Conservation (phyloP, 345 rosid genomes). For the Sonneratia alba region DNA sequence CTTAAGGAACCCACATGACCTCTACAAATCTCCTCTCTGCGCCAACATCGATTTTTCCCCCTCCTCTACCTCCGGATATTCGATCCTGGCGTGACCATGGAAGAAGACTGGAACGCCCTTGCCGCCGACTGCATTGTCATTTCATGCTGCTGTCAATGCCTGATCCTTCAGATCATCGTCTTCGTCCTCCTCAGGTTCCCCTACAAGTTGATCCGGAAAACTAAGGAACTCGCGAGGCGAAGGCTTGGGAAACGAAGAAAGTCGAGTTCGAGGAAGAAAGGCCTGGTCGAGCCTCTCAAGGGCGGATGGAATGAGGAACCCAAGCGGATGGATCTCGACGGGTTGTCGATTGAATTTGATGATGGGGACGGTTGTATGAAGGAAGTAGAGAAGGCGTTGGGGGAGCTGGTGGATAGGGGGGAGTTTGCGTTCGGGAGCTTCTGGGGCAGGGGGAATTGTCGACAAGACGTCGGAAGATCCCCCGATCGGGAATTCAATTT, state of each 20-base stretch:
- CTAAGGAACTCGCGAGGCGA: constrained; percentile 41
- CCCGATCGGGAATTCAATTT: constrained; percentile 19
- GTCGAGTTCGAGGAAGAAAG: not conserved
- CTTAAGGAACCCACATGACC: constrained; percentile 22
- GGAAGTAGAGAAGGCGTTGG: constrained; percentile 50
- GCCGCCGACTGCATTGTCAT: constrained; percentile 70
- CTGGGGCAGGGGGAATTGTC: constrained; percentile 45
- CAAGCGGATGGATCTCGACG: constrained; percentile 4
- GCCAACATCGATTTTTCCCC: not conserved
- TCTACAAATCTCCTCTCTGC: constrained; percentile 7
- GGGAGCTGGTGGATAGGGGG: constrained; percentile 45
- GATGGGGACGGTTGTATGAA: not conserved
- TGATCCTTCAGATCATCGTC: constrained; percentile 48
- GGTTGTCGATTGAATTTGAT: not conserved
- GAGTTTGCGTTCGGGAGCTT: constrained; percentile 89
- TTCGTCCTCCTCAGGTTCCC: constrained; percentile 57
- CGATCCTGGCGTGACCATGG: constrained; percentile 11
- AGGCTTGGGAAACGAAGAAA: constrained; percentile 14
- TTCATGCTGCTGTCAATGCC: constrained; percentile 78
- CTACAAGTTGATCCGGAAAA: constrained; percentile 36
- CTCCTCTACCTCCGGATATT: constrained; percentile 8
- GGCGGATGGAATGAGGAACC: not conserved
- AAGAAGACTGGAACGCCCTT: constrained; percentile 59
- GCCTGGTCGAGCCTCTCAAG: not conserved
- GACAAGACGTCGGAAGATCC: constrained; percentile 6